These are phyloP conservation scores for Aspergillus calidoustus DNA, from an alignment of 2,329 filamentous ascomycete genomes.

Conservation along the genomic window DNA sequence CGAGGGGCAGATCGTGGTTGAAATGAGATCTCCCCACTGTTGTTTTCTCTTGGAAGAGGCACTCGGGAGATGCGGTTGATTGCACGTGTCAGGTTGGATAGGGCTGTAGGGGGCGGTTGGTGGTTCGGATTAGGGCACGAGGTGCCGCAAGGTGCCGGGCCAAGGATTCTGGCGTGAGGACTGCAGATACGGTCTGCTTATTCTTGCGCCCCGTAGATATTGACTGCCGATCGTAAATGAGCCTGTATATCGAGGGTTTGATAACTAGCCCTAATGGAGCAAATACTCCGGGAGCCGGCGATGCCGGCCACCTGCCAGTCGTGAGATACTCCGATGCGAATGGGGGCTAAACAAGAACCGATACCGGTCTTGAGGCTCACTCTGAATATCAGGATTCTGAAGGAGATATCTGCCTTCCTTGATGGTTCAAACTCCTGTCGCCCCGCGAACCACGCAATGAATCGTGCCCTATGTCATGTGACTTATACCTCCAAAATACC, in stretches of 20 bases:
- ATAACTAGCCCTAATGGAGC: not conserved
- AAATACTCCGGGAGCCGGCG: not conserved
- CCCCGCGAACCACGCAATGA: too few species aligned
- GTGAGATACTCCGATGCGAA: too few species aligned
- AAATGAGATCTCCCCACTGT: not conserved
- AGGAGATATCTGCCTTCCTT: too few species aligned
- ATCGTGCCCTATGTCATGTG: too few species aligned
- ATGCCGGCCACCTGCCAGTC: too few species aligned
- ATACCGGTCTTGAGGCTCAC: too few species aligned
- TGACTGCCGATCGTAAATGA: not conserved
- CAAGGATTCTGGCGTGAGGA: not conserved
- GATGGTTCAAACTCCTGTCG: too few species aligned
- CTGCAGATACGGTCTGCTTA: not conserved
- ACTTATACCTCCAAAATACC: too few species aligned
- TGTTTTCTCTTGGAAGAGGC: not conserved
- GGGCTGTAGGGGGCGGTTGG: not conserved
- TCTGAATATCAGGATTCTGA: too few species aligned
- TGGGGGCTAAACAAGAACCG: too few species aligned
- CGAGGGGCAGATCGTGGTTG: not conserved
- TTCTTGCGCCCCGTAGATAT: not conserved
- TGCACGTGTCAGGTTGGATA: not conserved
- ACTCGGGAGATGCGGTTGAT: not conserved
- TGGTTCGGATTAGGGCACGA: not conserved
- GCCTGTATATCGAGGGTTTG: not conserved
- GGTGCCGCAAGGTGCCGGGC: not conserved